Evolutionary conservation across 805 yeast genomes (phyloP), one percentile per base, ranked within the genome.

Genomic region (Naumovozyma castellii): DNA sequence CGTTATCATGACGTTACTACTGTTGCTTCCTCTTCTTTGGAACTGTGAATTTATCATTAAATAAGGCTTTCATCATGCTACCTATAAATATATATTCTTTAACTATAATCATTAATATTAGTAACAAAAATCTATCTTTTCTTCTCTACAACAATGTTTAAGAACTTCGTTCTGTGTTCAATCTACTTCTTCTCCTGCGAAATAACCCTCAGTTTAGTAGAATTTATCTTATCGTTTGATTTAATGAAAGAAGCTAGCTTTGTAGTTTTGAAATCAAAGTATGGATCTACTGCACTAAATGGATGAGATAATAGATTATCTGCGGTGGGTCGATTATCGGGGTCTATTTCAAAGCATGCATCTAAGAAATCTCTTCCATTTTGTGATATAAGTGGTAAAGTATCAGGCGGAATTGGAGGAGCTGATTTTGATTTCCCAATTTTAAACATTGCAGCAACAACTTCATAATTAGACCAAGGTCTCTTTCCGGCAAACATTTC

Each of bases 401-500:
- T 80, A 42, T 87, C 95, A n/a, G 83, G 88, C 0, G 96, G 94
- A 37, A 94, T 87, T 0, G 98, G 98, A 3, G 99, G 98, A 0
- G 96, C 94, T 37, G 80, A 72, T 54, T 85, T 82, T 20, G 87
- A 76, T 44, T 82, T 82, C 4, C 97, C 97, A 36, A 71, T 69
- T 63, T 87, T 84, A 61, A 84, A 82, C 72, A 92, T 84, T 2
- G 97, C 98, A 35, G 95, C 92, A 17, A 88, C 84, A 13, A 90
- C 94, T 35, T 90, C 97, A 48, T 84, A 80, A 45, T 92, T 86
- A 1, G 94, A 84, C 99, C 99, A 92, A 0, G 98, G 98, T 42
- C 98, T 68, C 49, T 87, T 76, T 1, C 97, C 98, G 0, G 96
- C 96, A 69, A 84, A 87, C 97, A 92, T 92, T 61, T 92, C 98